Conservation (phyloP, 140 eudicot genomes). For the Stevia rebaudiana region DNA sequence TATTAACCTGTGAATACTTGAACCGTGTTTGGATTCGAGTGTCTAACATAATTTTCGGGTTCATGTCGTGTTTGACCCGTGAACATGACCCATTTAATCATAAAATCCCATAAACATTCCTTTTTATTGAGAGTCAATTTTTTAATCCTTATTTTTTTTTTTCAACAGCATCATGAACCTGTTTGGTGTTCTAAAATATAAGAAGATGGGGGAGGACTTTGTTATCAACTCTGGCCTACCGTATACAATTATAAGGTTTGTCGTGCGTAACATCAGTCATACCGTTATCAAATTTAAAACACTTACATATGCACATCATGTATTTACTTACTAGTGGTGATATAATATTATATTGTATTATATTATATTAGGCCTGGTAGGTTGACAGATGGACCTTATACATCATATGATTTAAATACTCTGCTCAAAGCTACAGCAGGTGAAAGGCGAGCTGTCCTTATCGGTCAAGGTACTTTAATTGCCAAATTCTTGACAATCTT, state of each 20-base stretch:
- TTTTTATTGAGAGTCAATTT: background rate
- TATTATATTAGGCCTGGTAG: conserved; percentile 77
- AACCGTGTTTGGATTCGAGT: background rate
- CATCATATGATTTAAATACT: conserved; percentile 91
- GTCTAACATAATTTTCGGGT: background rate
- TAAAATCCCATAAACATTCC: background rate
- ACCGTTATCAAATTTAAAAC: background rate
- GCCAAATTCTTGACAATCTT: background rate
- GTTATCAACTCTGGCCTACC: conserved; percentile 88
- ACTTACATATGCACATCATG: background rate
- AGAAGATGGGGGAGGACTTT: conserved; percentile 98
- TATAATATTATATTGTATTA: conserved; percentile 2
- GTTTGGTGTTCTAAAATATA: conserved; percentile 93
- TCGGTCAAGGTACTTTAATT: conserved; percentile 69
- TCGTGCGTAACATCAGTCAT: background rate
- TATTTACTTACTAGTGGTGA: conserved; percentile 1
- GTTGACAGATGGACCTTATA: conserved; percentile 96
- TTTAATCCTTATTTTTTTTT: background rate
- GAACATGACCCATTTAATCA: background rate
- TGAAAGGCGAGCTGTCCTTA: conserved; percentile 84
- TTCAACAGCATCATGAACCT: conserved; percentile 83
- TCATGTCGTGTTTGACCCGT: background rate
- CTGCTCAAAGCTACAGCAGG: conserved; percentile 95
- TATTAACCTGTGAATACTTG: background rate
- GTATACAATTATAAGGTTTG: conserved; percentile 81